Conservation (phyloP, 805 yeast genomes). For the Candida insectorum region DNA sequence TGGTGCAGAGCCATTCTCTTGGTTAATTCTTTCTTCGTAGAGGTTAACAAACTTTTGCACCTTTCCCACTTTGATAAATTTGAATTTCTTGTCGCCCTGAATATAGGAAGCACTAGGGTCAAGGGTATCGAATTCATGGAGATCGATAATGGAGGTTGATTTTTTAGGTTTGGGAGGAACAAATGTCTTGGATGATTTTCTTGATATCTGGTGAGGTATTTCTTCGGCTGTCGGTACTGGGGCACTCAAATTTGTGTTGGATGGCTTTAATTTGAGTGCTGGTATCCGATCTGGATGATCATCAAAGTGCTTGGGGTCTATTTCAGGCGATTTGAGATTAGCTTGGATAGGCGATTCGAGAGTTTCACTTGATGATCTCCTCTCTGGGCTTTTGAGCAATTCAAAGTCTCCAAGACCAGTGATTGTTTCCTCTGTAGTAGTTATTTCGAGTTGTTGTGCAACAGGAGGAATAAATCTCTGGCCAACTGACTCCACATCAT, state of each 20-base stretch:
- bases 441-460: too few species aligned
- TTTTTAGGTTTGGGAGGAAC: constrained; percentile 5
- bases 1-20: constrained; percentile 7
- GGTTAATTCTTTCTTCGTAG: constrained; percentile 33
- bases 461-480: too few species aligned
- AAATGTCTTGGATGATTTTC: constrained; percentile 9
- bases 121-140: constrained; percentile 9
- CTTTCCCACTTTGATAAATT: constrained; percentile 43
- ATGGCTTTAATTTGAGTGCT: constrained; percentile 10
- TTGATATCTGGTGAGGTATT: not conserved
- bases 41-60: constrained; percentile 43
- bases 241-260: constrained; percentile 7
- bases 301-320: not conserved
- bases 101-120: constrained; percentile 26
- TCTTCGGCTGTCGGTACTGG: constrained; percentile 6
- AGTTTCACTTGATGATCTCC: constrained; percentile 1
- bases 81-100: constrained; percentile 40
- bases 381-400: not conserved
- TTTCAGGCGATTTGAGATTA: not conserved
- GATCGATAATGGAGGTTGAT: constrained; percentile 11
- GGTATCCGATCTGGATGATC: constrained; percentile 3
- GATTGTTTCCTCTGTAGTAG: not conserved
- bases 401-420: too few species aligned
- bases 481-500: constrained; percentile 3
- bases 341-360: not conserved